Evolutionary conservation across 2,329 filamentous ascomycete genomes (phyloP).

Genomic region (Dothistroma pini): DNA sequence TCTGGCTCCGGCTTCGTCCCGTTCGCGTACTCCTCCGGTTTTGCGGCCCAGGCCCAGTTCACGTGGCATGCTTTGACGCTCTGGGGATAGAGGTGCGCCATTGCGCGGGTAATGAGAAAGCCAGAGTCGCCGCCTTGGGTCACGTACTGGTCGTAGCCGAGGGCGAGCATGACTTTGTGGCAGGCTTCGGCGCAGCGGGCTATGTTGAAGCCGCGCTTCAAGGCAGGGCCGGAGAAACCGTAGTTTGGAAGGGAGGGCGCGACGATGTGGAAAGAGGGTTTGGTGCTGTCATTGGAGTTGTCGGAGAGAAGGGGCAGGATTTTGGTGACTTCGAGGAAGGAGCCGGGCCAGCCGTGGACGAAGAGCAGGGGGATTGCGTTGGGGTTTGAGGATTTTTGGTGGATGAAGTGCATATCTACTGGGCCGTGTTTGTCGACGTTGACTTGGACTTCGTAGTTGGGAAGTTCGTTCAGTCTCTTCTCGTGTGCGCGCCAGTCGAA

Average conservation of each 20-base stretch:
- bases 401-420: constrained; percentile 61
- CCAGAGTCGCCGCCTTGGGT: constrained; percentile 42
- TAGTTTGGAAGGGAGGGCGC: constrained; percentile 57
- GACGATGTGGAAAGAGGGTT: constrained; percentile 49
- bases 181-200: constrained; percentile 30
- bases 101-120: constrained; percentile 55
- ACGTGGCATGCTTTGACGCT: constrained; percentile 44
- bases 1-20: constrained; percentile 21
- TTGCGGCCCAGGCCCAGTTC: constrained; percentile 33
- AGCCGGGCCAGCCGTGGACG: constrained; percentile 66
- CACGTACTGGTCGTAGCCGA: constrained; percentile 41
- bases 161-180: constrained; percentile 39
- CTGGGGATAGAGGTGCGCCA: constrained; percentile 43
- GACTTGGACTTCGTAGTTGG: constrained; percentile 56
- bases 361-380: constrained; percentile 64
- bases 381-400: constrained; percentile 50
- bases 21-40: constrained; percentile 30
- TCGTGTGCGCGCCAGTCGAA: constrained; percentile 64
- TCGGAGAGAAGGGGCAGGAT: constrained; percentile 48
- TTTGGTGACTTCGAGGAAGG: constrained; percentile 63
- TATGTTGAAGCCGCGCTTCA: constrained; percentile 23
- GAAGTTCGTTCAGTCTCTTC: constrained; percentile 55
- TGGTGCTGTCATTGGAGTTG: constrained; percentile 9
- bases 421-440: constrained; percentile 54
- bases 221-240: constrained; percentile 43